phyloP scores from a whole-genome alignment of 2,329 filamentous ascomycete species.

The Pseudocercospora fuligena region DNA sequence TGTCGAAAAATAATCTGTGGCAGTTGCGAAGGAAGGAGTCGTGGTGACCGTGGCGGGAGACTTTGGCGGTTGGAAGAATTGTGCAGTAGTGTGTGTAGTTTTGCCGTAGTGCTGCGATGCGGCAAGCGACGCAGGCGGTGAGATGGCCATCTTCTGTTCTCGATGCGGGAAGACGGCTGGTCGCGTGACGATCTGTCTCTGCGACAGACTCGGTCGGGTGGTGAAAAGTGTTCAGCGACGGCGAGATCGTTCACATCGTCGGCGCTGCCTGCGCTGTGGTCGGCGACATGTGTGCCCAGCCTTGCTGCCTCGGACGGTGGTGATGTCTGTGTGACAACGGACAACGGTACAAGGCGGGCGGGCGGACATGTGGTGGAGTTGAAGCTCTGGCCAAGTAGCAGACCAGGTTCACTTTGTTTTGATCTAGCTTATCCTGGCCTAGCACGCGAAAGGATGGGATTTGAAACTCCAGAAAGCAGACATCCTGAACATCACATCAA shows the following conservation, averaged over 20 bases:
- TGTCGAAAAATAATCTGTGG: slow-evolving; percentile 37
- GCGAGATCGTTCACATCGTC: not conserved
- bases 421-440: not conserved
- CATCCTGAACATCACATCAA: not conserved
- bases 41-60: slow-evolving; percentile 44
- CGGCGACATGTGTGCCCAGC: not conserved
- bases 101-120: slow-evolving; percentile 20
- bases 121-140: slow-evolving; percentile 26
- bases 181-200: slow-evolving; percentile 23
- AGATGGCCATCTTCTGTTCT: slow-evolving; percentile 24
- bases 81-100: slow-evolving; percentile 27
- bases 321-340: too few relatives aligned
- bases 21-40: slow-evolving; percentile 31
- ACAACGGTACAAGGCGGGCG: not conserved
- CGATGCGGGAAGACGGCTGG: slow-evolving; percentile 15
- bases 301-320: not conserved
- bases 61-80: slow-evolving; percentile 51
- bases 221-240: not conserved
- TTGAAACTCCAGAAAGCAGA: not conserved
- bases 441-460: not conserved
- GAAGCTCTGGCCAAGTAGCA: not conserved
- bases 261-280: not conserved
- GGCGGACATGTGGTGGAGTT: not conserved
- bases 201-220: not conserved
- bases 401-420: not conserved